Base-by-base conservation (phyloP, 805 yeast species). In the Candida gorgasii region DNA sequence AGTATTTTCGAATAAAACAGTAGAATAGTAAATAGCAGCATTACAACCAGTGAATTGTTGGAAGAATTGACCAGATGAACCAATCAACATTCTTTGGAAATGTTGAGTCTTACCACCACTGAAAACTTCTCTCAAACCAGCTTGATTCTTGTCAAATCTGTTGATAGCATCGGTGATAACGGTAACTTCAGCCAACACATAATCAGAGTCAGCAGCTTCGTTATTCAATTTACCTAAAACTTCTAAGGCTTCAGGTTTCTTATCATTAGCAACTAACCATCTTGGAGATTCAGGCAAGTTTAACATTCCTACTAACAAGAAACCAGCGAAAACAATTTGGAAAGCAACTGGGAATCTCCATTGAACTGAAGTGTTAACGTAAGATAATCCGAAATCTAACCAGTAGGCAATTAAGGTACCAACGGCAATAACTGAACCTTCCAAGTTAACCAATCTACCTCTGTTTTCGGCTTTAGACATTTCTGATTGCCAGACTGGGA, bases 21-120 rank as follows among this genome's bases (percentile, higher is more conserved):
- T 89, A 17, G 96, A 95, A 61, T 85, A 90, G 67, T 90, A 90
- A 57, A 90, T 88, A 48, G 89, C 87, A 60, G 90, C 89, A 68
- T 90, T 89, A 54, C 89, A 83, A 47, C 97, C 97, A 13, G 95
- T 82, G 58, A 89, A 80, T 69, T 90, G 98, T 66, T 92, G 97
- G 60, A 88, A 73, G 13, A 88, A 83, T 64, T 88, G 96, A 29
- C 86, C 55, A 3, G 74, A 63, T 43, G 83, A 74, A 46, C 95
- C 95, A n/a, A 92, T 80, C 38, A 58, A 18, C 67, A 67, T 61
- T 63, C 73, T 67, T 57, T 74, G 77, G 53, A 80, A 63, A 55
- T 82, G 80, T 61, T 80, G 85, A 38, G 81, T 71, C 58, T 79
- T 79, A 23, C 82, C 81, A 62, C 82, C 62, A 13, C 68, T 57